phyloP scores from a whole-genome alignment of 2,329 filamentous ascomycete species.

The Zymoseptoria ardabiliae region DNA sequence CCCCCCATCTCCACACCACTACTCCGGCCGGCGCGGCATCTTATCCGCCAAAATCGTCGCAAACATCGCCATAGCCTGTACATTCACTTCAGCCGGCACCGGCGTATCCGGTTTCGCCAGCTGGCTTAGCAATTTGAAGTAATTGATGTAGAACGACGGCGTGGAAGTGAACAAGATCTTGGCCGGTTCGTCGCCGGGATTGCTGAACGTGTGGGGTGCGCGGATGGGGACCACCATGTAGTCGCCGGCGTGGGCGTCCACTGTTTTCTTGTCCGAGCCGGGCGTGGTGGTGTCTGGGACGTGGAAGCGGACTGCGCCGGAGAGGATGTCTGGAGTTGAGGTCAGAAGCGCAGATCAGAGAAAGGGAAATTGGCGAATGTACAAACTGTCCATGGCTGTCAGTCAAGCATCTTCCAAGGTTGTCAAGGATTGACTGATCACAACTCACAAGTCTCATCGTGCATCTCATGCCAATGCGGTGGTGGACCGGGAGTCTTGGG shows the following conservation, averaged over 20 bases:
- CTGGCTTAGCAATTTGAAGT: slow-evolving; percentile 47
- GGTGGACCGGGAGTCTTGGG: slow-evolving; percentile 42
- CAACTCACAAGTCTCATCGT: slow-evolving; percentile 43
- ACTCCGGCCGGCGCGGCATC: slow-evolving; percentile 28
- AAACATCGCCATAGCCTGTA: slow-evolving; percentile 44
- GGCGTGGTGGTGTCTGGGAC: slow-evolving; percentile 29
- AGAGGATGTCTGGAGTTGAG: slow-evolving; percentile 41
- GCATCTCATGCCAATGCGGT: slow-evolving; percentile 51
- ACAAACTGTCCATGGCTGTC: background rate
- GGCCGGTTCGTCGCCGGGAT: slow-evolving; percentile 47
- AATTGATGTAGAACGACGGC: slow-evolving; percentile 51
- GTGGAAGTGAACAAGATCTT: slow-evolving; percentile 53
- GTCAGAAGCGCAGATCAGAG: background rate
- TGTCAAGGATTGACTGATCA: background rate
- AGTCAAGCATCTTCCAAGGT: background rate
- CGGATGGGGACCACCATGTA: slow-evolving; percentile 50
- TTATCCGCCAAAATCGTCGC: slow-evolving; percentile 42
- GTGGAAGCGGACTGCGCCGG: slow-evolving; percentile 47
- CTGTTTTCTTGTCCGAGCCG: slow-evolving; percentile 30
- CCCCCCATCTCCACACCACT: slow-evolving; percentile 8
- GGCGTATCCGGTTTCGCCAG: slow-evolving; percentile 39
- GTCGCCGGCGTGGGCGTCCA: slow-evolving; percentile 47
- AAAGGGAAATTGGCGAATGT: background rate
- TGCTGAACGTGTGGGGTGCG: slow-evolving; percentile 50
- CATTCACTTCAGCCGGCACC: slow-evolving; percentile 43